Evolutionary conservation across 331 rosid genomes (phyloP).

Genomic region (Rhamnella rubrinervis): DNA sequence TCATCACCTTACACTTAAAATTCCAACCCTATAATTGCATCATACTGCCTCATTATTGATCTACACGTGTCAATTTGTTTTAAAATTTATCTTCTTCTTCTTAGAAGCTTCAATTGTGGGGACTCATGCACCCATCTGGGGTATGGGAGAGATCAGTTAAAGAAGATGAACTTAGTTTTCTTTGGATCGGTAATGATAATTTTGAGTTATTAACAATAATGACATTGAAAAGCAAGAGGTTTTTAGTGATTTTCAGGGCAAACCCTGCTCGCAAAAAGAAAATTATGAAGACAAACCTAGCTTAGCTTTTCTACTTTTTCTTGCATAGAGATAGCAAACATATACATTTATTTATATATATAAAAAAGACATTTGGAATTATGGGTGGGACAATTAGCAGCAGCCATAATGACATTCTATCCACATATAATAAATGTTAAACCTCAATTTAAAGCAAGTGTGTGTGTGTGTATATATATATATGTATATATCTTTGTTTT

Average conservation of each 20-base stretch:
- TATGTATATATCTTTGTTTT: background rate
- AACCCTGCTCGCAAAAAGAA: constrained; percentile 7
- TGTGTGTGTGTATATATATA: no score
- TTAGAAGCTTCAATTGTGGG: constrained; percentile 31
- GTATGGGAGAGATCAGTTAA: background rate
- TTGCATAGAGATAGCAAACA: no score
- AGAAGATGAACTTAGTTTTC: background rate
- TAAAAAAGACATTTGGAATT: no score
- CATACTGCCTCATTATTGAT: constrained; percentile 23
- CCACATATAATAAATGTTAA: background rate
- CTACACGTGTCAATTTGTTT: constrained; percentile 30
- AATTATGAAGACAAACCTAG: background rate
- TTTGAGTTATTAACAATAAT: background rate
- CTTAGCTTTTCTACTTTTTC: background rate
- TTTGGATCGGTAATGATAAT: constrained; percentile 8
- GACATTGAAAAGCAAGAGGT: constrained; percentile 5
- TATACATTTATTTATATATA: no score
- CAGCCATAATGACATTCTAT: constrained; percentile 3
- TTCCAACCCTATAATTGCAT: constrained; percentile 25
- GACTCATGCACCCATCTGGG: constrained; percentile 20
- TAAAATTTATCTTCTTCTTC: constrained; percentile 11
- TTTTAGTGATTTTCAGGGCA: constrained; percentile 15
- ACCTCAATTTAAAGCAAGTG: background rate
- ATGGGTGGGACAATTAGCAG: no score
- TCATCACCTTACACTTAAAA: constrained; percentile 23